Evolutionary conservation across 108 stramenopile genomes (phyloP).

Genomic region (Conticribra guillardii): DNA sequence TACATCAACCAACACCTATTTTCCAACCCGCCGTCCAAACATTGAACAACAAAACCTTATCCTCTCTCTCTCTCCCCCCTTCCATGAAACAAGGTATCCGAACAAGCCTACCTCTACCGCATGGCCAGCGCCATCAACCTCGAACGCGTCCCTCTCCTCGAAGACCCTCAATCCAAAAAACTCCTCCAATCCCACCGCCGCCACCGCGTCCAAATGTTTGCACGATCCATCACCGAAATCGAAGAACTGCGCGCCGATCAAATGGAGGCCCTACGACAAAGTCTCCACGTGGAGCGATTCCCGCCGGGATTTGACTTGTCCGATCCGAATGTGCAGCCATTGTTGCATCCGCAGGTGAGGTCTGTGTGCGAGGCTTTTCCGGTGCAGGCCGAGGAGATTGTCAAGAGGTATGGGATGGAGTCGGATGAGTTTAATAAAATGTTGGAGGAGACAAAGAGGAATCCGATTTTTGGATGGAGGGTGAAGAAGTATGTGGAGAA

Average conservation of each 20-base stretch:
- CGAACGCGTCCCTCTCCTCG: conserved; percentile 58
- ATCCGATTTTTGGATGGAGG: conserved; percentile 71
- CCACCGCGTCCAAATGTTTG: conserved; percentile 66
- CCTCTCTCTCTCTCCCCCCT: background rate
- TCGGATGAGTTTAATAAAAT: conserved; percentile 77
- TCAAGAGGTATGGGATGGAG: conserved; percentile 68
- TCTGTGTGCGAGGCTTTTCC: conserved; percentile 67
- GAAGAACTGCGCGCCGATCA: conserved; percentile 71
- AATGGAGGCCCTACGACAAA: conserved; percentile 46
- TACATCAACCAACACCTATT: no score
- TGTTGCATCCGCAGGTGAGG: conserved; percentile 59
- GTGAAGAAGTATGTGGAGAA: conserved; percentile 63
- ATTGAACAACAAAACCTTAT: no score
- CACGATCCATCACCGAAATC: conserved; percentile 61
- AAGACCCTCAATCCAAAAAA: conserved; percentile 52
- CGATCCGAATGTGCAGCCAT: conserved; percentile 65
- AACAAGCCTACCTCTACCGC: conserved; percentile 82
- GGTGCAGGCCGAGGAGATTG: conserved; percentile 69
- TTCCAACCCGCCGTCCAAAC: background rate
- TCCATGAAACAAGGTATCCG: conserved; percentile 47
- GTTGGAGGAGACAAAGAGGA: conserved; percentile 65
- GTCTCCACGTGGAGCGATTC: conserved; percentile 56
- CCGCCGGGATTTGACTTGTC: conserved; percentile 60
- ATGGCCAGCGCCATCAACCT: conserved; percentile 62
- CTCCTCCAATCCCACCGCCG: conserved; percentile 37